Evolutionary conservation across 345 rosid genomes (phyloP), one percentile per base, ranked within the genome.

Genomic region (Atalantia buxifolia): DNA sequence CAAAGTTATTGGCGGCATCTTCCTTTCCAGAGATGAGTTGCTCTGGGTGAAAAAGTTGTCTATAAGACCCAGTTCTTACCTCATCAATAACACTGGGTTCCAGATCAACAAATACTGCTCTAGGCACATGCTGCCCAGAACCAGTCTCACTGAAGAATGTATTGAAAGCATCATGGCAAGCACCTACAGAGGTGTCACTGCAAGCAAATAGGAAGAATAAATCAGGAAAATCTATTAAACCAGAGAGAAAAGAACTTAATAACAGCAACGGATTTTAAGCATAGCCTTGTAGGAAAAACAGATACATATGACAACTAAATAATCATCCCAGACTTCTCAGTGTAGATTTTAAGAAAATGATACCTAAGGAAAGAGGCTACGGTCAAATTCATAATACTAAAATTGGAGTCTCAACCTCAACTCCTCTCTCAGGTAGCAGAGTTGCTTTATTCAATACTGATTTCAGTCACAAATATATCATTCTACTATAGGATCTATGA

Each of bases 71-170:
- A 24, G 89, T 77, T 84, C 94, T 88, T 77, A 92, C 90, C 85
- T 93, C 98, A 78, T 93, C 98, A 2, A 93, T 92, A 59, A 93
- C 97, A 66, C 94, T 88, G 30, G 98, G 98, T 79, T 93, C 98
- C 18, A 93, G 89, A 85, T 92, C 97, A 62, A 92, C 89, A 79
- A 88, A 93, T 71, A 93, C 82, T 64, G 94, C 98, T 81, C 97
- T 91, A 25, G 98, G 98, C 28, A 93, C 98, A 80, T 93, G 97
- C 82, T 92, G 88, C 8, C 98, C 97, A 19, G 93, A 89, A 69
- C 97, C 91, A n/a, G 97, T 93, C 89, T 93, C 96, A 18, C 96
- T 93, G 80, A 93, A 92, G 97, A 93, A 92, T 48, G 98, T 93
- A 77, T 93, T 93, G 79, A 93, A 93, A 64, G 97, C 95, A 86